phyloP scores from a whole-genome alignment of 1,139 yeast genomes.

The Hansenula sp. region DNA sequence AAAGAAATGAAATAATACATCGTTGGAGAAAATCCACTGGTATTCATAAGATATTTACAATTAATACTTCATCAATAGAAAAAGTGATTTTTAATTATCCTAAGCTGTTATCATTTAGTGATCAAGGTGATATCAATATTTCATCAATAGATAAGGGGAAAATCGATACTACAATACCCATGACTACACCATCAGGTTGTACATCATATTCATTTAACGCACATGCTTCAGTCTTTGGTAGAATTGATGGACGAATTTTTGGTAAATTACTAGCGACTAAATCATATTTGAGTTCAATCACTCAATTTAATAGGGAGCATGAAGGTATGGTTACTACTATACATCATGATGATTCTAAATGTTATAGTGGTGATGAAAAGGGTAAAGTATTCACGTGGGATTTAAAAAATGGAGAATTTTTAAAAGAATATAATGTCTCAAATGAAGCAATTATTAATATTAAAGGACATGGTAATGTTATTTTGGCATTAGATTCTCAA shows the following conservation, averaged over 20 bases:
- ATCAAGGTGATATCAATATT: slow-evolving; percentile 30
- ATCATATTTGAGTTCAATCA: slow-evolving; percentile 32
- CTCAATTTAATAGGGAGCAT: slow-evolving; percentile 29
- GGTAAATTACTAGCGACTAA: slow-evolving; percentile 34
- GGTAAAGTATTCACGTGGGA: slow-evolving; percentile 36
- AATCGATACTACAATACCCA: slow-evolving; percentile 25
- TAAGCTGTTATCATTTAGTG: slow-evolving; percentile 26
- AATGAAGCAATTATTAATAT: slow-evolving; percentile 20
- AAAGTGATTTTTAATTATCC: slow-evolving; percentile 30
- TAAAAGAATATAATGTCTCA: slow-evolving; percentile 18
- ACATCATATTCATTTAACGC: slow-evolving; percentile 30
- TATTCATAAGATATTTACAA: slow-evolving; percentile 26
- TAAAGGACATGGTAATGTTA: slow-evolving; percentile 20
- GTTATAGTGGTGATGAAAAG: slow-evolving; percentile 36
- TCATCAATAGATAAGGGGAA: slow-evolving; percentile 26
- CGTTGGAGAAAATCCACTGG: slow-evolving; percentile 52
- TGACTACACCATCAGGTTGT: slow-evolving; percentile 34
- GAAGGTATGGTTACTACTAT: slow-evolving; percentile 33
- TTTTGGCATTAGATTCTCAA: slow-evolving; percentile 24
- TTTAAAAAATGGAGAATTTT: slow-evolving; percentile 18
- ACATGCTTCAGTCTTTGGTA: slow-evolving; percentile 36
- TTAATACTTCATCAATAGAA: slow-evolving; percentile 23
- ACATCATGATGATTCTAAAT: slow-evolving; percentile 26
- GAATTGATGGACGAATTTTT: slow-evolving; percentile 39
- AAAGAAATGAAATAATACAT: slow-evolving; percentile 37